Conservation (phyloP, 306 rosid species). For the Lotus japonicus region DNA sequence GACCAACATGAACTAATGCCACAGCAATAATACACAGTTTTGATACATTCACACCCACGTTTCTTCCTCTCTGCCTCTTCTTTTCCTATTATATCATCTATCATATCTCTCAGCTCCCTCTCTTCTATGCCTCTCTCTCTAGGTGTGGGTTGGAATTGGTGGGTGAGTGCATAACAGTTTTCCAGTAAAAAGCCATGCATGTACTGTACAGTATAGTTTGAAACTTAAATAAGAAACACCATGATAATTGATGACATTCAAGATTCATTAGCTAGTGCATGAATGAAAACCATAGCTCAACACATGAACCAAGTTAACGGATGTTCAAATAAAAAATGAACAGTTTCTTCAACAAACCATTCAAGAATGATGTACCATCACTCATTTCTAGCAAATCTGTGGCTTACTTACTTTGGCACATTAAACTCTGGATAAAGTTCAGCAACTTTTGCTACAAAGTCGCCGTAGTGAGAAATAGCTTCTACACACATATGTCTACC, state of each 20-base stretch:
- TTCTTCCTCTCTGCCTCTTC: too few relatives aligned
- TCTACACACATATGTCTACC: slow-evolving; percentile 86
- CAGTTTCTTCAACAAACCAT: not conserved
- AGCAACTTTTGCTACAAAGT: slow-evolving; percentile 72
- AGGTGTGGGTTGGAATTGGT: too few relatives aligned
- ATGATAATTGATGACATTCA: not conserved
- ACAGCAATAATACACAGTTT: too few relatives aligned
- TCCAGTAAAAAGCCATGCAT: not conserved
- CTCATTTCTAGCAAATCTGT: not conserved
- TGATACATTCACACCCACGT: too few relatives aligned
- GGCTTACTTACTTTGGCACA: slow-evolving; percentile 49
- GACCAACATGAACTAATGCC: not conserved
- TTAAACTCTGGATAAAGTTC: slow-evolving; percentile 74
- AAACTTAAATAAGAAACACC: not conserved
- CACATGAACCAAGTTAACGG: not conserved
- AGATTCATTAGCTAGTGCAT: not conserved
- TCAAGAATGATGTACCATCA: not conserved
- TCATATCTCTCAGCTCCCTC: too few relatives aligned
- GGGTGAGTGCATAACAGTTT: too few relatives aligned
- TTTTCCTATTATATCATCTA: too few relatives aligned
- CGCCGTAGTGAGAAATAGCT: slow-evolving; percentile 76
- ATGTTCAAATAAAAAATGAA: not conserved
- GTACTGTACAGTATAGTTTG: not conserved
- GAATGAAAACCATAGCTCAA: slow-evolving; percentile 1
- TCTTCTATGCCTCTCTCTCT: too few relatives aligned